Percentiles rank a stretch among this genome's conserved stretches.
These are phyloP conservation scores for Schwanniomyces pseudopolymorphus DNA, from an alignment of 805 yeast genomes.

Conservation along the genomic window DNA sequence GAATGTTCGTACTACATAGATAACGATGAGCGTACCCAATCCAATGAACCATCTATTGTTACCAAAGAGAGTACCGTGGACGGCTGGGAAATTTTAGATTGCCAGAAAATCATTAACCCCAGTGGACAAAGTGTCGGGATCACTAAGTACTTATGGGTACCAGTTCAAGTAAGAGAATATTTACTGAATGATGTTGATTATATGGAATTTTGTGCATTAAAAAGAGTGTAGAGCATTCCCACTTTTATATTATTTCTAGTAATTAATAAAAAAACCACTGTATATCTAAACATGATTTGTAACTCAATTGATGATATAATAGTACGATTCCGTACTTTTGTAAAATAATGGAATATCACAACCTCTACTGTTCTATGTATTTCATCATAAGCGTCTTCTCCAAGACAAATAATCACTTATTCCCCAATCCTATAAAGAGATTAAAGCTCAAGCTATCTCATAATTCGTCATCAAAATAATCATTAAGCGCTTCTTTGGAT, in stretches of 20 bases:
- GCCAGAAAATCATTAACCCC: conserved; percentile 53
- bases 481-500: conserved; percentile 51
- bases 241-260: background rate
- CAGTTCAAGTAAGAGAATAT: conserved; percentile 25
- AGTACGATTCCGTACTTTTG: background rate
- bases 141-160: conserved; percentile 55
- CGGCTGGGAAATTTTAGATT: conserved; percentile 50
- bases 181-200: conserved; percentile 39
- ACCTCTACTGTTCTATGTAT: background rate
- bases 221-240: conserved; percentile 8
- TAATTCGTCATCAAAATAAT: conserved; percentile 44
- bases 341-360: background rate
- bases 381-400: background rate
- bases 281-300: background rate
- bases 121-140: conserved; percentile 52
- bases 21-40: conserved; percentile 48
- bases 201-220: conserved; percentile 51
- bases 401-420: background rate
- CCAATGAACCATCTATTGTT: conserved; percentile 36
- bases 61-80: conserved; percentile 10
- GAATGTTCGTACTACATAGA: conserved; percentile 75
- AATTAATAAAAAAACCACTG: conserved; percentile 2
- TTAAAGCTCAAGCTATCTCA: conserved; percentile 1
- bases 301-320: background rate
- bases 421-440: background rate